Conservation (phyloP, 176 grass and related monocot genomes). For the Musa schizocarpa region DNA sequence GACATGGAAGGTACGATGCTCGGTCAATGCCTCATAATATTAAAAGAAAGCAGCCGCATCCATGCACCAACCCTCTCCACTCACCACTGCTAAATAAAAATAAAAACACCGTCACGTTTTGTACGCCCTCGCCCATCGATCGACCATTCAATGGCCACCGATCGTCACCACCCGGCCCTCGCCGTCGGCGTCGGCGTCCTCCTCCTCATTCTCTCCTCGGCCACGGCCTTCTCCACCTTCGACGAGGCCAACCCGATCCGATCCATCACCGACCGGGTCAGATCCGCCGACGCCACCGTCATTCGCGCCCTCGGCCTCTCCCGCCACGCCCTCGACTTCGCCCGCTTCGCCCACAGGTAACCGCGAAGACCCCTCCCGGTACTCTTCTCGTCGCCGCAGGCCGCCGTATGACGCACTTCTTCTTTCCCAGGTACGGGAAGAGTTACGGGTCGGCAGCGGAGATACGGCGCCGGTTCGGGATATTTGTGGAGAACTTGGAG, state of each 20-base stretch:
- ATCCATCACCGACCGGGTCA: slow-evolving; percentile 49
- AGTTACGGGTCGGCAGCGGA: slow-evolving; percentile 56
- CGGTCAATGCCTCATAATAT: no score
- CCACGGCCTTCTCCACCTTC: background rate
- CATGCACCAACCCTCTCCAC: no score
- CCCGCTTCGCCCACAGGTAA: slow-evolving; percentile 59
- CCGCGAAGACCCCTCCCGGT: background rate
- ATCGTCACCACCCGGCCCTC: background rate
- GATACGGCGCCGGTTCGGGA: slow-evolving; percentile 50
- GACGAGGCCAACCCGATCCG: slow-evolving; percentile 44
- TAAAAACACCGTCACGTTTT: no score
- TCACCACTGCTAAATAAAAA: no score
- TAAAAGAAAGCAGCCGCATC: no score
- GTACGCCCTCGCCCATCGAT: no score
- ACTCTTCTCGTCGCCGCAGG: background rate
- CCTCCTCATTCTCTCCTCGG: slow-evolving; percentile 32
- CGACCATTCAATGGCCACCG: background rate
- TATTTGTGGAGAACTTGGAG: slow-evolving; percentile 75
- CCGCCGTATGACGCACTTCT: no score
- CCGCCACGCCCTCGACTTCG: slow-evolving; percentile 59
- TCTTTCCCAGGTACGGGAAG: slow-evolving; percentile 52
- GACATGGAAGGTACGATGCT: no score
- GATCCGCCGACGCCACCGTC: slow-evolving; percentile 38
- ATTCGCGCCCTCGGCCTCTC: slow-evolving; percentile 46
- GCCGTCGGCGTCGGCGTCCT: background rate